Conservation (phyloP, 352 stramenopile species). For the Pythium coloratum region DNA sequence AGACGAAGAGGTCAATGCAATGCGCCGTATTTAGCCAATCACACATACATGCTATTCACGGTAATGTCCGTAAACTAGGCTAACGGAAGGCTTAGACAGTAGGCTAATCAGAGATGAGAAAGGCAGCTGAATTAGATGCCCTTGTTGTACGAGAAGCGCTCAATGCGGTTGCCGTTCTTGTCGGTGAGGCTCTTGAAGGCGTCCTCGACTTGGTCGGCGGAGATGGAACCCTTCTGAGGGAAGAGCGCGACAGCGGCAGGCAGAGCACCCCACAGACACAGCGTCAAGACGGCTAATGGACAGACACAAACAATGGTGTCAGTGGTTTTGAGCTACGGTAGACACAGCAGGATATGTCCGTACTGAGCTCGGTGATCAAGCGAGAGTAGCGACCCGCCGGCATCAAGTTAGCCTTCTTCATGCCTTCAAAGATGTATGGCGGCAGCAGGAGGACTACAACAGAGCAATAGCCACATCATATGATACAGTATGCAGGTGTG, state of each 20-base stretch:
- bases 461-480: too few relatives aligned
- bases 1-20: conserved; percentile 1
- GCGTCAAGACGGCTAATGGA: conserved; percentile 49
- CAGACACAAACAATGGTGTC: background rate
- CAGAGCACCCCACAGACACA: conserved; percentile 79
- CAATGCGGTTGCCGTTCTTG: conserved; percentile 53
- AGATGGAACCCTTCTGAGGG: conserved; percentile 76
- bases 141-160: conserved; percentile 82
- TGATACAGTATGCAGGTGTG: too few relatives aligned
- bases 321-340: too few relatives aligned
- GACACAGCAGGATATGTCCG: background rate
- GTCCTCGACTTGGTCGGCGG: conserved; percentile 56
- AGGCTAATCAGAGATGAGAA: too few relatives aligned
- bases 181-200: conserved; percentile 63
- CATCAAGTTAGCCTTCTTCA: conserved; percentile 79
- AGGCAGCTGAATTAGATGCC: conserved; percentile 45
- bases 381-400: conserved; percentile 66
- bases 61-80: conserved; percentile 8
- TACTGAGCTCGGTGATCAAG: conserved; percentile 77
- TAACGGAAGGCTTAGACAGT: background rate
- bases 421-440: conserved; percentile 75
- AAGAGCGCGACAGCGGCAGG: conserved; percentile 81
- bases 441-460: conserved; percentile 62
- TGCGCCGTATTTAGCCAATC: conserved; percentile 12
- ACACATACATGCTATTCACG: background rate